These are phyloP conservation scores for Gossypium mustelinum DNA, from an alignment of 345 rosid genomes.

Conservation along the genomic window DNA sequence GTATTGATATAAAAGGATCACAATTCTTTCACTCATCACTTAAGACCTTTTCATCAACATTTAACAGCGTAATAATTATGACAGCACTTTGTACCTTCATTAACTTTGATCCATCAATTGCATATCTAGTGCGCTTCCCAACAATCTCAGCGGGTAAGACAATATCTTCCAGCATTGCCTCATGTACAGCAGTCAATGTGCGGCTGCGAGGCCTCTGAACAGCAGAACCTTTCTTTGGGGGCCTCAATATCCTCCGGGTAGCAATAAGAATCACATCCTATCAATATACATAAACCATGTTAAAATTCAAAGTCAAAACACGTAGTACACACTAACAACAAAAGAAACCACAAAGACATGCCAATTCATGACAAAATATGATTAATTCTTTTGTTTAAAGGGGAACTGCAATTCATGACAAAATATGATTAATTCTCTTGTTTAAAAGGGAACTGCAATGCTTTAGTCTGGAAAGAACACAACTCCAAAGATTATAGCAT, in stretches of 20 bases:
- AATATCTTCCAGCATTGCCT: conserved; percentile 82
- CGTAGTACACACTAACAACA: no score
- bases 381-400: no score
- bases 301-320: neutral
- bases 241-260: conserved; percentile 73
- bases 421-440: neutral
- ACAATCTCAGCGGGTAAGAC: conserved; percentile 92
- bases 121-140: conserved; percentile 70
- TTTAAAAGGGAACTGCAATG: neutral
- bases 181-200: conserved; percentile 76
- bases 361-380: no score
- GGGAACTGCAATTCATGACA: neutral
- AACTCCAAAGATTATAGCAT: no score
- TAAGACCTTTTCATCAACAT: neutral
- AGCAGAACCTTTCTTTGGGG: conserved; percentile 95
- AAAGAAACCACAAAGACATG: no score
- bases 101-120: conserved; percentile 77
- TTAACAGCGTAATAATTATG: no score
- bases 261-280: conserved; percentile 82
- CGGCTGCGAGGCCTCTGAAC: conserved; percentile 85
- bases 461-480: neutral
- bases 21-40: neutral
- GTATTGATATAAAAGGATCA: neutral
- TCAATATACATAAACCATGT: neutral
- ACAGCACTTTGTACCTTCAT: conserved; percentile 49